These are phyloP conservation scores for Leccinum solheimii DNA, from an alignment of 1,284 basidiomycete species.

Conservation along the genomic window DNA sequence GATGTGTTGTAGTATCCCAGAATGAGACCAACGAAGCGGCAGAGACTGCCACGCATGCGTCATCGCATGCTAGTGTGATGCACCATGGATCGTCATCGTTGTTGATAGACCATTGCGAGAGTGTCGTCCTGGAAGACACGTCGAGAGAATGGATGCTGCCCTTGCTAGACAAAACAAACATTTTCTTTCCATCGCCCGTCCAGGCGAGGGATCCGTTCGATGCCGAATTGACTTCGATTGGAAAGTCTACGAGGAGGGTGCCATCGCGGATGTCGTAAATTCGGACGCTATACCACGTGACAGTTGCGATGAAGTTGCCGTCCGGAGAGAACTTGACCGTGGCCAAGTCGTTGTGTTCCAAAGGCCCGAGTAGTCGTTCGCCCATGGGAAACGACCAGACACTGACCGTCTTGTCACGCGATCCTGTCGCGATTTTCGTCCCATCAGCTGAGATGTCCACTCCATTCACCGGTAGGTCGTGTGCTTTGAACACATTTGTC, in stretches of 20 bases:
- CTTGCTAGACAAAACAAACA: background rate
- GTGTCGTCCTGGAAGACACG: background rate
- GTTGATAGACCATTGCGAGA: background rate
- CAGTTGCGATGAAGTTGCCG: background rate
- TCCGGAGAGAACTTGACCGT: background rate
- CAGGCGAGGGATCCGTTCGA: background rate
- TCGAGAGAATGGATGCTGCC: background rate
- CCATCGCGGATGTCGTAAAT: background rate
- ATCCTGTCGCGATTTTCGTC: background rate
- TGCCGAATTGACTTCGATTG: background rate
- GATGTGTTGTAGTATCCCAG: background rate
- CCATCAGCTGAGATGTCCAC: background rate
- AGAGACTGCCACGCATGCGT: background rate
- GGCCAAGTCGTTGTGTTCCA: background rate
- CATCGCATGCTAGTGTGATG: background rate
- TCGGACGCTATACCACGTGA: background rate
- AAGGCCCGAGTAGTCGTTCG: background rate
- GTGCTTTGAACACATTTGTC: background rate
- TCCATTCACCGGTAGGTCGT: background rate
- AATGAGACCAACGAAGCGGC: background rate
- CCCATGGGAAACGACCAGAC: background rate
- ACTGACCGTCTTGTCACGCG: background rate
- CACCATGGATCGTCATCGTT: background rate
- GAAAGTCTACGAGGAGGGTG: background rate
- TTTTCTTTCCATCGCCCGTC: background rate